Percentiles rank a stretch among this genome's conserved stretches.
Conservation (phyloP, 2,329 filamentous ascomycete species). For the Beauveria rudraprayagi region DNA sequence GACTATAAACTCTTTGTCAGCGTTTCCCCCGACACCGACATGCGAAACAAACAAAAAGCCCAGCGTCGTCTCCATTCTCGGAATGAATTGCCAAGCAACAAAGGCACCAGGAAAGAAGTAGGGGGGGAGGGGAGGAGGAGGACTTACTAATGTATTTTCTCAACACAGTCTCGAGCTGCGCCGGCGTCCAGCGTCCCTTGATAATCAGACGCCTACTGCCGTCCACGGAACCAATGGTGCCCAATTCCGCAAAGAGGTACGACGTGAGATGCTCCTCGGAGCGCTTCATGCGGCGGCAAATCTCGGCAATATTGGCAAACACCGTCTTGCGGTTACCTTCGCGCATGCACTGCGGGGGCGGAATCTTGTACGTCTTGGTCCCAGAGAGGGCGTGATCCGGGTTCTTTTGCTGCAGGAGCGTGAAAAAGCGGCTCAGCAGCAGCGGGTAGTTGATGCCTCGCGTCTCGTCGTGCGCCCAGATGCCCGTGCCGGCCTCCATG, state of each 20-base stretch:
- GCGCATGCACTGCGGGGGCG: constrained; percentile 93
- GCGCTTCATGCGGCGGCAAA: constrained; percentile 99
- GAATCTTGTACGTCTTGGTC: constrained; percentile 97
- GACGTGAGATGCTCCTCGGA: constrained; percentile 95
- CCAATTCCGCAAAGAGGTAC: constrained; percentile 95
- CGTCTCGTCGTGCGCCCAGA: constrained; percentile 78
- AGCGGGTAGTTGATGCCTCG: constrained; percentile 75
- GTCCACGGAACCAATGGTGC: constrained; percentile 92
- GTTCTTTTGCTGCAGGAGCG: constrained; percentile 88
- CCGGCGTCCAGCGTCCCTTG: constrained; percentile 99
- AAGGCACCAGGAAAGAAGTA: too few relatives aligned
- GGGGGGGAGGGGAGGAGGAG: neutral
- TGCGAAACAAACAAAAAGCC: neutral
- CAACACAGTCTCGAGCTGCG: constrained; percentile 96
- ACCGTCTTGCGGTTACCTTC: constrained; percentile 99
- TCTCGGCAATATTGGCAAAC: constrained; percentile 97
- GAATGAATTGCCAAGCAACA: too few relatives aligned
- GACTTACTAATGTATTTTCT: constrained; percentile 84
- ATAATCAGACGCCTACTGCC: constrained; percentile 90
- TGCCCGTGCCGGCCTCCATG: constrained; percentile 78
- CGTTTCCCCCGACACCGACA: too few relatives aligned
- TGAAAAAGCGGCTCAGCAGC: constrained; percentile 88
- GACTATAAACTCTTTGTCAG: constrained; percentile 36
- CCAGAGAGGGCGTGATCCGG: constrained; percentile 87
- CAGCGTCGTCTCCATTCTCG: neutral